Base-by-base conservation (phyloP, 192 early-diverging fungal genomes). In the Coemansia sp. region DNA sequence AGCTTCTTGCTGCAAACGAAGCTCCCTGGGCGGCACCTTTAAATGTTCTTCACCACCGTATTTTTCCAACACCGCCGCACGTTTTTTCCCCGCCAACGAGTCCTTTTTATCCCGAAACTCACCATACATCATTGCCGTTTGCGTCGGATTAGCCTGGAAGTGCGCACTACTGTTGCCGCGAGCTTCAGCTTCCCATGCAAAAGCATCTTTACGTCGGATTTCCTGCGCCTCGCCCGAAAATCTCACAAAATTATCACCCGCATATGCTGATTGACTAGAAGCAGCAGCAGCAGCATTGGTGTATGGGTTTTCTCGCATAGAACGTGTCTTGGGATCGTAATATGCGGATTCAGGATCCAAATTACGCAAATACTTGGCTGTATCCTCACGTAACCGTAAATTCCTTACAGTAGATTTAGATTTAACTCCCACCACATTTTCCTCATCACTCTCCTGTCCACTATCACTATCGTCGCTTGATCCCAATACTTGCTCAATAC, bases 261-360 rank as follows among this genome's bases (percentile, higher is more conserved):
- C 89, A 61, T 87, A 92, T 2, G 69, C 69, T 14, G 49, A 25
- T 25, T 25, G 22, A 25, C 25, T 57, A 72, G 67, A 5, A 18
- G 48, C 14, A 48, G 59, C 38, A 0, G 89, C 82, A 42, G 90
- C 90, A 33, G 85, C 81, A 32, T 89, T 88, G 31, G 85, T 85
- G 56, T 89, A 81, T 8, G 97, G 97, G 78, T 98, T 97, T 63
- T 98, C 96, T 68, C 97, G 90, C 97, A 99, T 99, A 1, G 96
- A 96, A 31, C 96, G 87, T 3, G 97, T 96, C 71, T 99, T 99
- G 36, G 97, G 97, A 81, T 99, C 97, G 67, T 99, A 99, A 85
- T 95, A 91, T 1, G 95, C 96, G 10, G 94, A 96, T 63, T 98
- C 88, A 17, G 89, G 87, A 71, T 98, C 94, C 65, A 99, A 77